Percentiles rank a stretch among this genome's conserved stretches.
Evolutionary conservation across 495 filamentous ascomycete species (phyloP).

Genomic region (Aspergillus leporis): DNA sequence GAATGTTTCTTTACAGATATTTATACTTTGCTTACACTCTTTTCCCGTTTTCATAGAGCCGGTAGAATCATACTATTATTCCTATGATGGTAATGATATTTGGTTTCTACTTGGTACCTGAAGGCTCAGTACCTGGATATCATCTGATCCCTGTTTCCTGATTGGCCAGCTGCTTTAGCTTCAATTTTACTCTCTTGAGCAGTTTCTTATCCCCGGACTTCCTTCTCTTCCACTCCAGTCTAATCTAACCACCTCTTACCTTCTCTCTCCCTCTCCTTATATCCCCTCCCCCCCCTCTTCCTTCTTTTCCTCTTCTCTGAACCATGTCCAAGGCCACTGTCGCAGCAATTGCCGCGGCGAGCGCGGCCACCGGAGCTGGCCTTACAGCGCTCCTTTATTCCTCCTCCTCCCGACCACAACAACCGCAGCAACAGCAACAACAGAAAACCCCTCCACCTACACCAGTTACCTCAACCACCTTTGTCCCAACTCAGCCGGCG

Average conservation of each 20-base stretch:
- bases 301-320: neutral
- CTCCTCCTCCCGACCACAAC: slow-evolving; percentile 43
- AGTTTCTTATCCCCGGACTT: slow-evolving; percentile 6
- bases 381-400: slow-evolving; percentile 78
- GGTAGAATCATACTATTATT: neutral
- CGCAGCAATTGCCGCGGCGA: slow-evolving; percentile 83
- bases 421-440: slow-evolving; percentile 44
- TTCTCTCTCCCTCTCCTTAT: neutral
- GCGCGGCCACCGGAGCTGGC: slow-evolving; percentile 85
- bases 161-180: slow-evolving; percentile 4
- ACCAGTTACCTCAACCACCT: slow-evolving; percentile 16
- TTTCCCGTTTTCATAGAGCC: neutral
- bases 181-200: slow-evolving; percentile 1
- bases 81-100: neutral
- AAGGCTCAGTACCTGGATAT: neutral
- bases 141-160: slow-evolving; percentile 5
- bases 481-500: slow-evolving; percentile 34
- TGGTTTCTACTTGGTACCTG: neutral
- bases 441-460: slow-evolving; percentile 29
- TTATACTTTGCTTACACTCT: neutral
- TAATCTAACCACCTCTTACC: neutral
- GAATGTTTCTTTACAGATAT: neutral
- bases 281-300: neutral
- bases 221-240: neutral
- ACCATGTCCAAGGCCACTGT: slow-evolving; percentile 83